phyloP scores from a whole-genome alignment of 2,329 filamentous ascomycete genomes.

The Fusarium pseudonygamai region DNA sequence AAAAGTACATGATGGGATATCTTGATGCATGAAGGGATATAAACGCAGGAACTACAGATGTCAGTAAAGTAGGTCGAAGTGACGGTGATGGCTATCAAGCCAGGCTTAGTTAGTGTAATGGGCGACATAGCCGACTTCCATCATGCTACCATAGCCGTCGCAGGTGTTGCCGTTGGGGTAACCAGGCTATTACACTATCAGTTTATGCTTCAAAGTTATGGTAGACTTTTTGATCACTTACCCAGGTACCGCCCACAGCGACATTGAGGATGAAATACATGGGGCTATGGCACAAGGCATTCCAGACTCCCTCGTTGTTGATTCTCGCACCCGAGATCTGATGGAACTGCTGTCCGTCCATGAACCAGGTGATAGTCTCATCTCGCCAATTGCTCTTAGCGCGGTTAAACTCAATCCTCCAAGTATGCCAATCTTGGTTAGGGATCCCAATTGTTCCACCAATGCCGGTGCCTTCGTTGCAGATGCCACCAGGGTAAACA shows the following conservation, averaged over 20 bases:
- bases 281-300: conserved; percentile 56
- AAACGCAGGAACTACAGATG: rapidly evolving
- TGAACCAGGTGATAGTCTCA: conserved; percentile 60
- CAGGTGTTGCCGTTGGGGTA: conserved; percentile 54
- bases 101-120: conserved; percentile 42
- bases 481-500: conserved; percentile 52
- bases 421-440: conserved; percentile 56
- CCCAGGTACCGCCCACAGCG: conserved; percentile 61
- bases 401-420: conserved; percentile 59
- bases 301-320: conserved; percentile 57
- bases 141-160: conserved; percentile 56
- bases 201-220: too few species aligned
- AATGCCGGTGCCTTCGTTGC: conserved; percentile 59
- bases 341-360: conserved; percentile 56
- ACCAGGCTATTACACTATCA: conserved; percentile 51
- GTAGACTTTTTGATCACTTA: too few species aligned
- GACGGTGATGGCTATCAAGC: rapidly evolving
- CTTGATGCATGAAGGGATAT: background rate
- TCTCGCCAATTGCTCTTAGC: conserved; percentile 52
- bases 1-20: background rate
- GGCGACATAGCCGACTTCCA: conserved; percentile 60
- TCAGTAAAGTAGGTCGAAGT: rapidly evolving
- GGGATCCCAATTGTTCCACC: conserved; percentile 33
- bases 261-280: conserved; percentile 63
- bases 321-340: conserved; percentile 55